phyloP scores from a whole-genome alignment of 352 stramenopile species.

The Pythium biforme region DNA sequence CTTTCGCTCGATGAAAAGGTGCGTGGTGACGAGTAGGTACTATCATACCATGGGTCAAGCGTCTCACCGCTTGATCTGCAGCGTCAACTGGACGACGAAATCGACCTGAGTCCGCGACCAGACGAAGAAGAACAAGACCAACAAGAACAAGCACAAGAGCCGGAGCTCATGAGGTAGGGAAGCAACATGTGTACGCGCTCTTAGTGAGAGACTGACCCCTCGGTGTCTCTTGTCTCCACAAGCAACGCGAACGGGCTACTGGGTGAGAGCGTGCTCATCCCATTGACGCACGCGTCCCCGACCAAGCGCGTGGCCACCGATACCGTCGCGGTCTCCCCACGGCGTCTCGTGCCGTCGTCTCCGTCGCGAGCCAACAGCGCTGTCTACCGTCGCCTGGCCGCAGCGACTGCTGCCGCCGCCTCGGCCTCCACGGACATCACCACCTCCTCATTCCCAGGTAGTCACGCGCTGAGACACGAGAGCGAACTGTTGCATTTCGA shows the following conservation, averaged over 20 bases:
- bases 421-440: not conserved
- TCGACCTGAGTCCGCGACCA: constrained; percentile 5
- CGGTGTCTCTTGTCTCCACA: not conserved
- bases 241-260: constrained; percentile 12
- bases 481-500: constrained; percentile 48
- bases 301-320: not conserved
- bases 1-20: constrained; percentile 17
- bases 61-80: too few relatives aligned
- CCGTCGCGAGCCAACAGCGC: constrained; percentile 7
- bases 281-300: constrained; percentile 21
- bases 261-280: constrained; percentile 46
- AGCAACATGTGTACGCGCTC: not conserved
- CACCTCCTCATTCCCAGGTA: not conserved
- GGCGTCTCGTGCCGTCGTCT: not conserved
- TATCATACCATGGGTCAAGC: too few relatives aligned
- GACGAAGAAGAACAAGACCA: not conserved
- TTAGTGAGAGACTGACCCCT: not conserved
- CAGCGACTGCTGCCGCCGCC: constrained; percentile 10
- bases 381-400: constrained; percentile 7
- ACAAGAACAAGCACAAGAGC: not conserved
- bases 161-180: constrained; percentile 3
- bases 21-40: too few relatives aligned
- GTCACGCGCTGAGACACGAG: constrained; percentile 14
- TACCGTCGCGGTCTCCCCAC: not conserved
- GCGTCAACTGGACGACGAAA: constrained; percentile 18